Evolutionary conservation across 1,284 basidiomycete genomes (phyloP).

Genomic region (Apiotrichum sp.): DNA sequence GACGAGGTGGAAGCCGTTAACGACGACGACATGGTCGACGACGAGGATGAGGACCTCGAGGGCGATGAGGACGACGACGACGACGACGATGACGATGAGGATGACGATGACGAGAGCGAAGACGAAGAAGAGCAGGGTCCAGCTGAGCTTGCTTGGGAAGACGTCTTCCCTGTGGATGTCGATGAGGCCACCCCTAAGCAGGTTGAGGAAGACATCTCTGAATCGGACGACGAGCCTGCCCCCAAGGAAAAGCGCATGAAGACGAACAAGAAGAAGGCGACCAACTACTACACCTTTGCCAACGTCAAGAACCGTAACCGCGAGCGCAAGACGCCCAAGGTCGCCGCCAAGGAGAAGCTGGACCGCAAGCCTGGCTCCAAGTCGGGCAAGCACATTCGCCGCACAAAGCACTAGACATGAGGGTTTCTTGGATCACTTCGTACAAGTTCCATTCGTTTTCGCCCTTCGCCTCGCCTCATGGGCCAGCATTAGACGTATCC

Average conservation of each 20-base stretch:
- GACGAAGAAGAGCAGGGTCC: constrained; percentile 29
- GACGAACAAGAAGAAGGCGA: constrained; percentile 86
- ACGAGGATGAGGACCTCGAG: constrained; percentile 49
- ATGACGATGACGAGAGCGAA: constrained; percentile 25
- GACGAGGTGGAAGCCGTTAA: constrained; percentile 25
- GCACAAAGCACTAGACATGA: constrained; percentile 7
- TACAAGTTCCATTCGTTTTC: neutral
- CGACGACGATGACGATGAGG: constrained; percentile 40
- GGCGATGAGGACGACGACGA: constrained; percentile 50
- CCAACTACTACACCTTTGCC: constrained; percentile 80
- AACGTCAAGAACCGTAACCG: constrained; percentile 83
- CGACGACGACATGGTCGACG: constrained; percentile 47
- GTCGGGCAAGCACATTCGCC: constrained; percentile 1
- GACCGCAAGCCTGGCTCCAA: constrained; percentile 5
- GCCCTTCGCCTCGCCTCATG: neutral
- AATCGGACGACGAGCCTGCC: constrained; percentile 24
- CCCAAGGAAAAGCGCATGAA: constrained; percentile 73
- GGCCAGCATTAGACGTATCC: constrained; percentile 5
- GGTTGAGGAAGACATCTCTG: constrained; percentile 24
- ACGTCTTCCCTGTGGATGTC: constrained; percentile 55
- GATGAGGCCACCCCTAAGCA: constrained; percentile 33
- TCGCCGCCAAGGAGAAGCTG: neutral
- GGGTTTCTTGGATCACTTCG: neutral
- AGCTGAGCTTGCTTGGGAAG: constrained; percentile 77
- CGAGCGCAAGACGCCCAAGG: constrained; percentile 42